phyloP scores from a whole-genome alignment of 306 rosid genomes.

The Cicer cuneatum region DNA sequence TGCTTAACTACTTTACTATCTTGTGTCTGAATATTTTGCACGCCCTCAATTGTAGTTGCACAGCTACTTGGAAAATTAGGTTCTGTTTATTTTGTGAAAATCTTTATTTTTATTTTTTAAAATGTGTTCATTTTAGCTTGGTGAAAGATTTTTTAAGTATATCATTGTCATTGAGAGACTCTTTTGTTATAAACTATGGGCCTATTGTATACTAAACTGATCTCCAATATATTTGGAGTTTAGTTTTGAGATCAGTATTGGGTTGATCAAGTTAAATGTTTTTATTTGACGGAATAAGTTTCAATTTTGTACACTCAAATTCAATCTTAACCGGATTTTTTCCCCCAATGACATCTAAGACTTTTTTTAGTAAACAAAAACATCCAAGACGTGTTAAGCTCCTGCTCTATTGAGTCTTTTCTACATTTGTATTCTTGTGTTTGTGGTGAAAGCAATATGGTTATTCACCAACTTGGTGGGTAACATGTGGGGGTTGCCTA shows the following conservation, averaged over 20 bases:
- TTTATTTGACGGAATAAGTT: not conserved
- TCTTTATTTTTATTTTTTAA: too few relatives aligned
- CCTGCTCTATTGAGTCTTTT: too few relatives aligned
- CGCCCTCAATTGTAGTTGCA: not conserved
- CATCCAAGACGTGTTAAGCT: not conserved
- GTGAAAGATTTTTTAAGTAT: too few relatives aligned
- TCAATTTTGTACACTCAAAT: not conserved
- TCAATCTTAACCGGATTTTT: not conserved
- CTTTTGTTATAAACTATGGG: too few relatives aligned
- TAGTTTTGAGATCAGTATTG: not conserved
- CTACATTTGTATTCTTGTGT: too few relatives aligned
- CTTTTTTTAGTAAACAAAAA: not conserved
- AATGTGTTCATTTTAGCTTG: too few relatives aligned
- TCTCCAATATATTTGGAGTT: not conserved
- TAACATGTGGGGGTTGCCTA: not conserved
- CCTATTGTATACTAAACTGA: too few relatives aligned
- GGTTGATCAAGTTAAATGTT: not conserved
- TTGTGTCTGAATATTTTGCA: slow-evolving; percentile 6
- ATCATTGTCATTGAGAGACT: too few relatives aligned
- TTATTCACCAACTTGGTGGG: not conserved
- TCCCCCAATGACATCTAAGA: too few relatives aligned
- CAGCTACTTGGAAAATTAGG: not conserved
- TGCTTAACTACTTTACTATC: slow-evolving; percentile 6
- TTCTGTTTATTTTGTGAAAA: too few relatives aligned
- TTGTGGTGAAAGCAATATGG: not conserved